A percentile compares a stretch with the other conserved stretches of the same genome.
Evolutionary conservation across 179 eudicot species (phyloP).

Genomic region (Actinidia polygama): DNA sequence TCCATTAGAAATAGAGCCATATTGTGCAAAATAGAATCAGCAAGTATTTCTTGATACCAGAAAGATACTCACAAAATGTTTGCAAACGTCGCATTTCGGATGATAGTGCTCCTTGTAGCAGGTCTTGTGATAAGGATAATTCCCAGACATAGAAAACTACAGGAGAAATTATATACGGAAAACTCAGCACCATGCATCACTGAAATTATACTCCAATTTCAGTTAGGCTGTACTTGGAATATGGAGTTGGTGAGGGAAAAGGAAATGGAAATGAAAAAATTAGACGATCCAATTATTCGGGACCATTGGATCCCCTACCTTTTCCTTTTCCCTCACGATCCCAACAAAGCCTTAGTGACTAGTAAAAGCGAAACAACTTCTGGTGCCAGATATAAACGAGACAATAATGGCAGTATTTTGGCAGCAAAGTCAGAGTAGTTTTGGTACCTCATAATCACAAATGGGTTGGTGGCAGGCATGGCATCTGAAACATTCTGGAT

Average conservation of each 20-base stretch:
- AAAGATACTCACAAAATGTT: constrained; percentile 67
- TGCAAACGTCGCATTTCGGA: constrained; percentile 91
- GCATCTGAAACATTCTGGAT: constrained; percentile 91
- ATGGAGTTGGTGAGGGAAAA: too few relatives aligned
- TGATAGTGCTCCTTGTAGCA: constrained; percentile 90
- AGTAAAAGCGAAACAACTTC: neutral
- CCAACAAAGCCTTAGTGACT: too few relatives aligned
- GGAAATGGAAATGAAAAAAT: too few relatives aligned
- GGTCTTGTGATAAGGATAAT: constrained; percentile 71
- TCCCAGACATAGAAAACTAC: constrained; percentile 81
- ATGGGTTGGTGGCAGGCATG: constrained; percentile 77
- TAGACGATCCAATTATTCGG: too few relatives aligned
- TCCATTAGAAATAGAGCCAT: neutral
- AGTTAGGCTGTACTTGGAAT: too few relatives aligned
- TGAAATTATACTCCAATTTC: neutral
- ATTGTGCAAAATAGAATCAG: constrained; percentile 11
- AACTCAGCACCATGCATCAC: neutral
- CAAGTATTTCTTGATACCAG: constrained; percentile 15
- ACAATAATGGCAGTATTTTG: constrained; percentile 4
- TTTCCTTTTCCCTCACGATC: too few relatives aligned
- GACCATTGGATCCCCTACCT: too few relatives aligned
- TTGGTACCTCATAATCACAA: constrained; percentile 73
- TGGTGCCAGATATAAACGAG: neutral
- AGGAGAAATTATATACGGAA: constrained; percentile 20
- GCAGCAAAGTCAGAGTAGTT: constrained; percentile 1